A percentile compares a stretch with the other conserved stretches of the same genome.
phyloP scores from a whole-genome alignment of 2,329 filamentous ascomycete species.

The Pestalotiopsis sp. region DNA sequence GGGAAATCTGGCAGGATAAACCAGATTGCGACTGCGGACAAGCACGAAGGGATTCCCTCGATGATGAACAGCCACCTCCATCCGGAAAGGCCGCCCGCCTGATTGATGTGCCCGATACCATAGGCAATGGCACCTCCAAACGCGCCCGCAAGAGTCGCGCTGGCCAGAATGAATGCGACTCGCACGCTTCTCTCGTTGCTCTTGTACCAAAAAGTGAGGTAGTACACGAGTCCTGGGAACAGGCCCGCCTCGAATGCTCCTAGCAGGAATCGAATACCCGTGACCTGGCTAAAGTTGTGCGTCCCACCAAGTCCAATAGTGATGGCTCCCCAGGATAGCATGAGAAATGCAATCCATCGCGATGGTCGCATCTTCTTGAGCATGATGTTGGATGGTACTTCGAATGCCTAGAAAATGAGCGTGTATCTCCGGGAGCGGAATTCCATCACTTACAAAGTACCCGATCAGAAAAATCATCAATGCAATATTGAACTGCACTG shows the following conservation, averaged over 20 bases:
- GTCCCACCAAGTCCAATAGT: conserved; percentile 69
- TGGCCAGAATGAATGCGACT: conserved; percentile 72
- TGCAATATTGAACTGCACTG: conserved; percentile 61
- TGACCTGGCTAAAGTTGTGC: conserved; percentile 63
- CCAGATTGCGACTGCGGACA: conserved; percentile 60
- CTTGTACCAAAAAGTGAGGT: conserved; percentile 76
- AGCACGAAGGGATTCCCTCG: conserved; percentile 44
- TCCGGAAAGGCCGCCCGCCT: conserved; percentile 59
- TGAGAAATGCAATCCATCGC: conserved; percentile 68
- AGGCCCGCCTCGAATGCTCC: conserved; percentile 73
- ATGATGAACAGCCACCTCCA: conserved; percentile 73
- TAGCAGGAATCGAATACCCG: conserved; percentile 68
- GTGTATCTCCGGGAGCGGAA: too few relatives aligned
- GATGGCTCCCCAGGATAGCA: conserved; percentile 68
- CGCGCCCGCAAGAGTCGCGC: conserved; percentile 69
- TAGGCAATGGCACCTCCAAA: conserved; percentile 79
- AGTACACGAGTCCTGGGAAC: conserved; percentile 68
- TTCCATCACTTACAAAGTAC: conserved; percentile 26
- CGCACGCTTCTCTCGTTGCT: conserved; percentile 72
- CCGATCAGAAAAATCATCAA: conserved; percentile 27
- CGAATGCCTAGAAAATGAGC: too few relatives aligned
- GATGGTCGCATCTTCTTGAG: conserved; percentile 66
- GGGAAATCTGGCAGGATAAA: conserved; percentile 69
- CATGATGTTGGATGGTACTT: conserved; percentile 69
- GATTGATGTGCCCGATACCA: conserved; percentile 74